Percentiles rank a stretch among this genome's conserved stretches.
phyloP scores from a whole-genome alignment of 2,329 filamentous ascomycete genomes.

The Calonectria ilicicola region DNA sequence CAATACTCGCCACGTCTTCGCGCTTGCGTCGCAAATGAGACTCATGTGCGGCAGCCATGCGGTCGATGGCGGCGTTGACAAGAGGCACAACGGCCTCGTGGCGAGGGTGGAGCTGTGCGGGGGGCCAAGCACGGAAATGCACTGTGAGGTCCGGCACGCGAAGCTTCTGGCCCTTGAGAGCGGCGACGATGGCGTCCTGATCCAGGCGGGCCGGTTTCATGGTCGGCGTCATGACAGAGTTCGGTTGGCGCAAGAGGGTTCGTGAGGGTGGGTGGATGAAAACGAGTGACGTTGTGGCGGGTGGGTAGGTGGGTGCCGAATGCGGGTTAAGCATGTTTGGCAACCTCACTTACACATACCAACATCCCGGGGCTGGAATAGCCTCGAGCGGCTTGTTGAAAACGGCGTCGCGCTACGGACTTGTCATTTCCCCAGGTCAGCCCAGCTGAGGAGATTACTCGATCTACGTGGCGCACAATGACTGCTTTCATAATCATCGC shows the following conservation, averaged over 20 bases:
- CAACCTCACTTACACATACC: not conserved
- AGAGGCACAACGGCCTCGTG: conserved; percentile 34
- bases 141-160: conserved; percentile 41
- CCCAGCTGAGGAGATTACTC: not conserved
- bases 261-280: not conserved
- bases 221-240: not conserved
- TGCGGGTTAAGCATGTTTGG: not conserved
- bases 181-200: conserved; percentile 34
- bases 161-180: conserved; percentile 44
- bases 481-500: not conserved
- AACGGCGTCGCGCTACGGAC: not conserved
- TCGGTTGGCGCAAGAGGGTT: not conserved
- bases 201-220: conserved; percentile 34
- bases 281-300: not conserved
- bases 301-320: not conserved
- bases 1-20: conserved; percentile 46
- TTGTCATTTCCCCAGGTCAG: not conserved
- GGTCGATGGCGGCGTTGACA: conserved; percentile 37
- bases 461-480: not conserved
- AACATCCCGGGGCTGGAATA: not conserved
- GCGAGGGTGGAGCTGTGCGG: conserved; percentile 34
- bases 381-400: not conserved
- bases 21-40: conserved; percentile 41
- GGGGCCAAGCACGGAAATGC: conserved; percentile 43
- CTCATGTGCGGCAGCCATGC: conserved; percentile 51